Base-by-base conservation (phyloP, 208 protist genomes). In the Tetramitus jugosus region DNA sequence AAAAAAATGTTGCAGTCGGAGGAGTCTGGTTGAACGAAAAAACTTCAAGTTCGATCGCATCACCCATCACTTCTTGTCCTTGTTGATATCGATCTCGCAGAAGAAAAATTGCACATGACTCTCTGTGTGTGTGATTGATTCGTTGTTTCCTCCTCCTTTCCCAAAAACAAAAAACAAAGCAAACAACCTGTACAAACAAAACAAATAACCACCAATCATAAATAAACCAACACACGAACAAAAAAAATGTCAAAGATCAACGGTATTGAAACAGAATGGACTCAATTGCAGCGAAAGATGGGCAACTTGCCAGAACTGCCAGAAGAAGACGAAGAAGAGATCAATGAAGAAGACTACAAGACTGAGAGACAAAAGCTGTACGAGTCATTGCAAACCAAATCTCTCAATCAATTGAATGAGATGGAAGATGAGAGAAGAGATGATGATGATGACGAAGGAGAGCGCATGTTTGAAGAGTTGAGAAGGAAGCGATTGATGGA, bases 251-350 rank as follows among this genome's bases (percentile, higher is more conserved):
- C 65, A 2, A 71, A 71, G 35, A 71, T 71, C 35, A 71, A 71
- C 20, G 65, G 65, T 33, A 71, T 71, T 71, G 65, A 71, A 49
- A 74, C 67, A 31, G 67, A 74, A 53, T 74, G 67, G 67, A 74
- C 67, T 37, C 2, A 42, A 29, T 3, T 53, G 4, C 43, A 53
- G 37, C 29, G 67, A 45, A 20, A 74, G 37, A 20, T 40, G 46
- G 67, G 67, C n/a, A 74, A 53, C 53, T 35, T 74, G 26, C 67
- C 67, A 17, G 42, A 52, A 74, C 1, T 39, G 4, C n/a, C 2
- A 53, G 42, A 74, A 35, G 67, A 74, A 53, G 37, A 43, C 4
- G 42, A 74, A 39, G 8, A n/a, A n/a, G 42, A 49, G 29, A 6
- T 3, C 53, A 53, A 74, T 43, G n/a, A 29, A 53, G 26, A 13